These are phyloP conservation scores for Cordyceps militaris DNA, from an alignment of 2,329 filamentous ascomycete species.

Conservation along the genomic window DNA sequence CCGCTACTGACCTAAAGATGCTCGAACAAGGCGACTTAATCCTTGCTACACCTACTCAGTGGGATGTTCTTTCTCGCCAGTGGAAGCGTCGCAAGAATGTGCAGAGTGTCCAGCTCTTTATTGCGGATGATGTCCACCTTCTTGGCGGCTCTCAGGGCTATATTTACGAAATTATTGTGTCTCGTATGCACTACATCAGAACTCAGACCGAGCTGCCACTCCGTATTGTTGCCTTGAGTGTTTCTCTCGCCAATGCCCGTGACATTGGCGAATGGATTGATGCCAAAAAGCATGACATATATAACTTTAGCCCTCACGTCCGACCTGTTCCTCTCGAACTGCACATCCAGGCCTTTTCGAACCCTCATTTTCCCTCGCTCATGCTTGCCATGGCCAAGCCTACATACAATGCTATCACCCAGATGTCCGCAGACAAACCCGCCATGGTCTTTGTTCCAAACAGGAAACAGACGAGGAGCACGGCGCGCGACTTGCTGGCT, in stretches of 20 bases:
- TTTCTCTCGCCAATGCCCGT: slow-evolving; percentile 85
- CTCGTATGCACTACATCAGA: slow-evolving; percentile 93
- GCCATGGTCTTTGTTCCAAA: slow-evolving; percentile 88
- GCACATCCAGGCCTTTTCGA: slow-evolving; percentile 90
- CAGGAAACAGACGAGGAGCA: slow-evolving; percentile 85
- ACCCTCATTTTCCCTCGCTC: slow-evolving; percentile 92
- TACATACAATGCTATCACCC: slow-evolving; percentile 79
- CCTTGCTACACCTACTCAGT: slow-evolving; percentile 85
- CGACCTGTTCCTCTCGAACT: slow-evolving; percentile 85
- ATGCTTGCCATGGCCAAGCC: slow-evolving; percentile 99
- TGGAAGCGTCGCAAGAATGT: slow-evolving; percentile 97
- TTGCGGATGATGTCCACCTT: slow-evolving; percentile 92
- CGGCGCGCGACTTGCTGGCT: slow-evolving; percentile 79
- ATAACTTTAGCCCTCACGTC: slow-evolving; percentile 93
- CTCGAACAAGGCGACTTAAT: slow-evolving; percentile 84
- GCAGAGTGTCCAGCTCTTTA: slow-evolving; percentile 81
- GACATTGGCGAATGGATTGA: slow-evolving; percentile 98
- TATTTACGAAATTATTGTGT: slow-evolving; percentile 94
- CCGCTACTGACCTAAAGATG: slow-evolving; percentile 79
- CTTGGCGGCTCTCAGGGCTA: slow-evolving; percentile 81
- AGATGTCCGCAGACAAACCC: slow-evolving; percentile 82
- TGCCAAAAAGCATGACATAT: slow-evolving; percentile 95
- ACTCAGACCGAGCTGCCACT: slow-evolving; percentile 78
- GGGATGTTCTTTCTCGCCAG: slow-evolving; percentile 91
- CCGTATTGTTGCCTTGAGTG: slow-evolving; percentile 82